Evolutionary conservation across 1,139 yeast species (phyloP).

Genomic region (Candida labiduridarum): DNA sequence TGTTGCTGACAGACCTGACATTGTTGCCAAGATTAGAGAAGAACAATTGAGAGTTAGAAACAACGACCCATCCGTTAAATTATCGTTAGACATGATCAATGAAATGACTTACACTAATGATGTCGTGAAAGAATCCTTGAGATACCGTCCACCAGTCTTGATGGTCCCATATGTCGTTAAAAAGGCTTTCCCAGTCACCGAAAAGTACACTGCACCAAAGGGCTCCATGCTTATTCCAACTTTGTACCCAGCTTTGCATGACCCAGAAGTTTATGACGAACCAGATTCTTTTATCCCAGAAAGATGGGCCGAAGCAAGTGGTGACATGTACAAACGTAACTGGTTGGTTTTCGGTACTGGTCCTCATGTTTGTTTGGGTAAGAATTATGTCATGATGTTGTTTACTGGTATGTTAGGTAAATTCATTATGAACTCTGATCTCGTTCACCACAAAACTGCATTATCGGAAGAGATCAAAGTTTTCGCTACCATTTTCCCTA

Average conservation of each 20-base stretch:
- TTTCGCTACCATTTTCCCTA: conserved; percentile 97
- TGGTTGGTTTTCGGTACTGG: conserved; percentile 98
- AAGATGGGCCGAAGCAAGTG: conserved; percentile 69
- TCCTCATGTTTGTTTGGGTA: conserved; percentile 94
- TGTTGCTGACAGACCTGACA: conserved; percentile 93
- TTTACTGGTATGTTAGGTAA: conserved; percentile 91
- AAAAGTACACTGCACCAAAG: conserved; percentile 87
- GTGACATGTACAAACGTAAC: conserved; percentile 70
- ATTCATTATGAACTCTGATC: conserved; percentile 75
- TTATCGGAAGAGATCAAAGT: conserved; percentile 90
- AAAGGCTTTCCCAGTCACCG: conserved; percentile 79
- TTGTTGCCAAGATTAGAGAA: conserved; percentile 78
- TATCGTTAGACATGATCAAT: conserved; percentile 74
- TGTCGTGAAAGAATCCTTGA: conserved; percentile 89
- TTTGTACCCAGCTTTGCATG: conserved; percentile 92
- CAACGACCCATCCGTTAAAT: conserved; percentile 65
- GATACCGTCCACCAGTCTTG: conserved; percentile 95
- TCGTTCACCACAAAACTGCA: conserved; percentile 79
- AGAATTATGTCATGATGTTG: conserved; percentile 87
- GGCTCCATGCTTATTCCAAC: conserved; percentile 98
- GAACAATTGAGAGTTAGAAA: conserved; percentile 86
- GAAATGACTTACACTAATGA: conserved; percentile 83
- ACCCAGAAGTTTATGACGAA: conserved; percentile 91
- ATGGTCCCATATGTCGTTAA: conserved; percentile 98
- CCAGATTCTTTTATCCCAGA: conserved; percentile 96